Evolutionary conservation across 495 filamentous ascomycete species (phyloP), one percentile per base, ranked within the genome.

Genomic region (Rhypophila decipiens): DNA sequence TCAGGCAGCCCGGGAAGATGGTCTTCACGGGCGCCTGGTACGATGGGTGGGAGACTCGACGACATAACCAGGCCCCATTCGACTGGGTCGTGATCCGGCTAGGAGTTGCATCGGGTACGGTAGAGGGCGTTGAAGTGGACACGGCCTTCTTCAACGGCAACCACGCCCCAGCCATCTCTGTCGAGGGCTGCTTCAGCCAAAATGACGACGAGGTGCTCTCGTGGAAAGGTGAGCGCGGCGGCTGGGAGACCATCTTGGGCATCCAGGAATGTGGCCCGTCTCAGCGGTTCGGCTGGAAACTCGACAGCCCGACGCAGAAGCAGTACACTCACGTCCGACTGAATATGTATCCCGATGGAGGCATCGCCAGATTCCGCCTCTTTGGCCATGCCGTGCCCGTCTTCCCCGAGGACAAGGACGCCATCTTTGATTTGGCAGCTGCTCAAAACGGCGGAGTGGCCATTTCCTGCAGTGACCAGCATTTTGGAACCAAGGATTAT

Each of bases 281-380:
- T 34, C 81, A 86, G 66, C 65, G 88, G 44, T 86, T 89, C 48
- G 85, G 74, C 18, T 96, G 90, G 90, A 76, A 80, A 57, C 60
- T 95, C n/a, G 63, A 71, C 20, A 60, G 57, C 49, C 66, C 77
- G 40, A 79, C 78, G 24, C 52, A 63, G 37, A 85, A 80, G 62
- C 75, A 80, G 21, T 93, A 87, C 64, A 94, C 89, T 4, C 89
- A 96, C 65, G 85, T 95, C 15, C 74, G 86, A 24, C 66, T 96
- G 42, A 79, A 85, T 60, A 94, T 95, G 89, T 95, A 86, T 63
- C 90, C 90, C 0, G 90, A 96, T 56, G 90, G 90, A 35, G 90
- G 90, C n/a, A 94, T 96, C 60, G 88, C 88, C 20, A 67, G 90
- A 38, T 87, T 95, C 58, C 73, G 88, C 34, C 70, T 95, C 2